phyloP scores from a whole-genome alignment of 306 rosid genomes.

The Castanea sativa region DNA sequence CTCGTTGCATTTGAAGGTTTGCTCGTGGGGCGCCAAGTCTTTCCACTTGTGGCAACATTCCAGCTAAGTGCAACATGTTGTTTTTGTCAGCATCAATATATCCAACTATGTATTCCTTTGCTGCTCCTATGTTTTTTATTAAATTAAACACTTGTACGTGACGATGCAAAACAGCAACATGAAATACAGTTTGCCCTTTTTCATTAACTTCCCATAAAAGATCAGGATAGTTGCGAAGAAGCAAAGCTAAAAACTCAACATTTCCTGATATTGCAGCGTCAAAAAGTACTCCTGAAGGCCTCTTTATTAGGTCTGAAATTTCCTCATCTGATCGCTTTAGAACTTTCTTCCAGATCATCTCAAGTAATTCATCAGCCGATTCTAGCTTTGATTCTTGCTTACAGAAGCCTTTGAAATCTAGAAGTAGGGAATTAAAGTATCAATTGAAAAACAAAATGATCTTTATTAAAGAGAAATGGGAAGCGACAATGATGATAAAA shows the following conservation, averaged over 20 bases:
- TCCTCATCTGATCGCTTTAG: neutral
- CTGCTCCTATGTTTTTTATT: neutral
- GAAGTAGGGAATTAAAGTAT: neutral
- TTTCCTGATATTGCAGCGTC: conserved; percentile 9
- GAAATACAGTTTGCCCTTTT: neutral
- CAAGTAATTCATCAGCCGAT: neutral
- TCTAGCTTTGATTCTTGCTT: neutral
- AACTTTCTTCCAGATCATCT: neutral
- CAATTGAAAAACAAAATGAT: too few relatives aligned
- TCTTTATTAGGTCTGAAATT: neutral
- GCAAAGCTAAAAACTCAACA: neutral
- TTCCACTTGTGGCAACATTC: too few relatives aligned
- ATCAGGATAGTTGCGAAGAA: neutral
- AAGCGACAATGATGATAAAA: too few relatives aligned
- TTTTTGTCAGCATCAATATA: neutral
- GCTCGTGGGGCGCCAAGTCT: too few relatives aligned
- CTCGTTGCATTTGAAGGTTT: too few relatives aligned
- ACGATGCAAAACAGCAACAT: neutral
- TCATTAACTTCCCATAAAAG: neutral
- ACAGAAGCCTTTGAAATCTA: neutral
- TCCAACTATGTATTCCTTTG: neutral
- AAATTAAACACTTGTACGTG: neutral
- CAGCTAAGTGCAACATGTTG: neutral
- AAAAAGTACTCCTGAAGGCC: neutral
- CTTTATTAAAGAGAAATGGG: neutral